These are phyloP conservation scores for Kalmusia sp. DNA, from an alignment of 2,329 filamentous ascomycete genomes.

Conservation along the genomic window DNA sequence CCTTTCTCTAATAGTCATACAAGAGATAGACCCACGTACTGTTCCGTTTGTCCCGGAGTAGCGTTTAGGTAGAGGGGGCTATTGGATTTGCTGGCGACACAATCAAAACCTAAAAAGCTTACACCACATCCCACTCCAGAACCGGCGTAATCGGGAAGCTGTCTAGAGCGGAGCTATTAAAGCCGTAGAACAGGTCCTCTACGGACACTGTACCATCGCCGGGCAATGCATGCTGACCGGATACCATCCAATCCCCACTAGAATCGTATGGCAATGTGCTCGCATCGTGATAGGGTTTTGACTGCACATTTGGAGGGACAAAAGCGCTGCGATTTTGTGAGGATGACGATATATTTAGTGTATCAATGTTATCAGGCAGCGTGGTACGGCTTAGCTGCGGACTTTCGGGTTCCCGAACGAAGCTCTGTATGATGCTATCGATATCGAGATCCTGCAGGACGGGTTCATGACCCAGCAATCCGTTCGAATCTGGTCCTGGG, in stretches of 20 bases:
- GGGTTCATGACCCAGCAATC: conserved; percentile 22
- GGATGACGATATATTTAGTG: too few relatives aligned
- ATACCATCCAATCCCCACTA: conserved; percentile 16
- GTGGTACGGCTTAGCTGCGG: conserved; percentile 16
- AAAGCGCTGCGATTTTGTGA: too few relatives aligned
- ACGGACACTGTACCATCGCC: conserved; percentile 24
- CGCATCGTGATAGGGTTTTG: conserved; percentile 4
- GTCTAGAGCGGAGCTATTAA: conserved; percentile 35
- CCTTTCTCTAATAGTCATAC: too few relatives aligned
- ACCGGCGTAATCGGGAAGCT: conserved; percentile 23
- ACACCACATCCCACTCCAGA: conserved; percentile 23
- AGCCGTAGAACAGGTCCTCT: conserved; percentile 33
- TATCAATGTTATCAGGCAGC: conserved; percentile 8
- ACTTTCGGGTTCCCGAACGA: conserved; percentile 43
- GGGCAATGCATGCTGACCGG: conserved; percentile 19
- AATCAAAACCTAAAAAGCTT: neutral
- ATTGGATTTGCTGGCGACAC: too few relatives aligned
- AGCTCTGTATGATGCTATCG: conserved; percentile 53
- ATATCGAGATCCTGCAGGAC: conserved; percentile 47
- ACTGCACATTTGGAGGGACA: too few relatives aligned
- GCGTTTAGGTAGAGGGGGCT: too few relatives aligned
- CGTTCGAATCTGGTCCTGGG: conserved; percentile 13
- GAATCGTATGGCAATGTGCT: conserved; percentile 16
- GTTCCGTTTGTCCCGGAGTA: too few relatives aligned
- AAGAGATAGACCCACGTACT: too few relatives aligned